Evolutionary conservation across 805 yeast species (phyloP).

Genomic region (Teunomyces cretensis): DNA sequence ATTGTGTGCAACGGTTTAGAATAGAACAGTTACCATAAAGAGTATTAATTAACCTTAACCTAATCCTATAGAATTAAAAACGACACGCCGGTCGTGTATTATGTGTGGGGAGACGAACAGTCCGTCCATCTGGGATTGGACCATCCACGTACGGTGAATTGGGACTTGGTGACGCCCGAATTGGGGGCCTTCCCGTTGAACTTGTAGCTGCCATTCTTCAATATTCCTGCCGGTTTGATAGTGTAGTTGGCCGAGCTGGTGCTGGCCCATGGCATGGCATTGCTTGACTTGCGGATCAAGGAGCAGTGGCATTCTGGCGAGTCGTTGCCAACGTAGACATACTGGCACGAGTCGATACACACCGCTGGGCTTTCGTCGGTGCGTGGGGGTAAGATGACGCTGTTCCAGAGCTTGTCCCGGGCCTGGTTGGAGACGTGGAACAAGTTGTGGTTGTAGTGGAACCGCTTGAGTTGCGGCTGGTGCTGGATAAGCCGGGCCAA

Average conservation of each 20-base stretch:
- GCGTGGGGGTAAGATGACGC: constrained; percentile 54
- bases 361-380: constrained; percentile 32
- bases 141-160: constrained; percentile 55
- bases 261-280: constrained; percentile 11
- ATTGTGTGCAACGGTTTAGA: too few relatives aligned
- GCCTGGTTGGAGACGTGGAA: constrained; percentile 40
- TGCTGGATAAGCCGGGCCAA: constrained; percentile 11
- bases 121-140: constrained; percentile 44
- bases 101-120: not conserved
- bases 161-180: constrained; percentile 39
- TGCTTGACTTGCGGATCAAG: constrained; percentile 6
- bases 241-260: not conserved
- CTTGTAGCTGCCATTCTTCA: constrained; percentile 15
- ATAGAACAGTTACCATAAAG: not conserved
- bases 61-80: not conserved
- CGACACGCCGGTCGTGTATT: constrained; percentile 3
- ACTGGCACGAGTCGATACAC: constrained; percentile 19
- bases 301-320: constrained; percentile 6
- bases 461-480: constrained; percentile 20
- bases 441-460: constrained; percentile 25
- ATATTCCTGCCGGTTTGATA: constrained; percentile 34
- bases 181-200: constrained; percentile 36
- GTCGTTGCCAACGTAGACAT: constrained; percentile 24
- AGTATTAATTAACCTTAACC: constrained; percentile 1
- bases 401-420: constrained; percentile 53